These are phyloP conservation scores for Claviceps cyperi DNA, from an alignment of 2,329 filamentous ascomycete genomes.

Conservation along the genomic window DNA sequence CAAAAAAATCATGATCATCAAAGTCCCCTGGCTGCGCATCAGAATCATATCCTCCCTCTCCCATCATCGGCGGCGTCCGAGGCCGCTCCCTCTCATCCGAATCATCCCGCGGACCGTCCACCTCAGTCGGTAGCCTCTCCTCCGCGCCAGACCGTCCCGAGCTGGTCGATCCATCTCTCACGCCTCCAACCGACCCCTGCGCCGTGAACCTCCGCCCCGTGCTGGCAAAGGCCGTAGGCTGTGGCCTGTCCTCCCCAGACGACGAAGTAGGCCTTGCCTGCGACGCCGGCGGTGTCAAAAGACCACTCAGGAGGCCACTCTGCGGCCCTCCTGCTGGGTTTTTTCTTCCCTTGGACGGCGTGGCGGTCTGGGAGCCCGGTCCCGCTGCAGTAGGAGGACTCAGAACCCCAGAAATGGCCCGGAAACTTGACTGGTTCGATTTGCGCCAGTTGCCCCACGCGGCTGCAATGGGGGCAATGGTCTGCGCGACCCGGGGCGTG, in stretches of 20 bases:
- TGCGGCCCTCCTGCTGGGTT: slow-evolving; percentile 30
- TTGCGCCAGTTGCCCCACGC: slow-evolving; percentile 95
- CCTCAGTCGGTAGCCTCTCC: slow-evolving; percentile 23
- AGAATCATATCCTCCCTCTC: slow-evolving; percentile 41
- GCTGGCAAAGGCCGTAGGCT: slow-evolving; percentile 46
- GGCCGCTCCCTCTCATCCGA: slow-evolving; percentile 26
- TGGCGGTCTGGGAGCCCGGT: slow-evolving; percentile 25
- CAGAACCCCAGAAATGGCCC: slow-evolving; percentile 32
- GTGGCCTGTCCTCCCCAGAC: slow-evolving; percentile 23
- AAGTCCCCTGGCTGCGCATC: slow-evolving; percentile 46
- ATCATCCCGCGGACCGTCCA: slow-evolving; percentile 2
- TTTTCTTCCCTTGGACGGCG: slow-evolving; percentile 47
- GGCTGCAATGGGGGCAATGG: slow-evolving; percentile 63
- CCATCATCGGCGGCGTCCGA: slow-evolving; percentile 49
- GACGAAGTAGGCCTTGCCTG: slow-evolving; percentile 49
- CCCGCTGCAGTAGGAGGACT: slow-evolving; percentile 23
- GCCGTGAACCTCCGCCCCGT: slow-evolving; percentile 44
- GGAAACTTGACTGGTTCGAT: slow-evolving; percentile 37
- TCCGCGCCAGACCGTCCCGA: slow-evolving; percentile 17
- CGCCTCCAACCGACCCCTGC: slow-evolving; percentile 20
- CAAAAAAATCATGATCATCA: slow-evolving; percentile 45
- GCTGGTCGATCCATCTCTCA: slow-evolving; percentile 15
- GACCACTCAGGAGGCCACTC: slow-evolving; percentile 54
- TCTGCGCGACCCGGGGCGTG: slow-evolving; percentile 71
- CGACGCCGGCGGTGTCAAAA: slow-evolving; percentile 80